Conservation (phyloP, 371 early-diverging fungal species). For the Rhizopus delemar region DNA sequence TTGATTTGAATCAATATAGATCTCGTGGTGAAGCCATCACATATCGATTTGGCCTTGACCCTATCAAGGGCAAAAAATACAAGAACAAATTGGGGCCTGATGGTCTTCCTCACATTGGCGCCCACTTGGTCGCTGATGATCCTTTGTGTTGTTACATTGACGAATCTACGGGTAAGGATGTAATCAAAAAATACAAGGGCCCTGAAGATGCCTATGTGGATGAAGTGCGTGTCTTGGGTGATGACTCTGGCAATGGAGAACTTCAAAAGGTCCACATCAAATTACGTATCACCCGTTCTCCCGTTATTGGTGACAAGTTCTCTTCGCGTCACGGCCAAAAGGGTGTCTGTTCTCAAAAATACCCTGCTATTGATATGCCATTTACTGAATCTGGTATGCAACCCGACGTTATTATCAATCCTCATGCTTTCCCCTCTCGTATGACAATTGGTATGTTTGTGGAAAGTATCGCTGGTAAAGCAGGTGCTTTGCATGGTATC, state of each 20-base stretch:
- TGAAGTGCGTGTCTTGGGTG: conserved; percentile 81
- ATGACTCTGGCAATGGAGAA: conserved; percentile 62
- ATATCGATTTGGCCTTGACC: conserved; percentile 79
- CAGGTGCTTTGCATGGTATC: conserved; percentile 93
- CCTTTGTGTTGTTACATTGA: conserved; percentile 85
- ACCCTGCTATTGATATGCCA: conserved; percentile 98
- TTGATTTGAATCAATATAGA: conserved; percentile 78
- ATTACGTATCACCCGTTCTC: conserved; percentile 92
- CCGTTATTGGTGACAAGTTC: conserved; percentile 99
- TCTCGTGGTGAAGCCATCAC: conserved; percentile 70
- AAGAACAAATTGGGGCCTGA: conserved; percentile 71
- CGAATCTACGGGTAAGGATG: conserved; percentile 75
- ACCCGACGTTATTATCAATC: conserved; percentile 99
- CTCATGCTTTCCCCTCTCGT: conserved; percentile 99
- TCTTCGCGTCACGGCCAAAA: conserved; percentile 99
- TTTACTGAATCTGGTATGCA: conserved; percentile 97
- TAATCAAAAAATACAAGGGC: conserved; percentile 86
- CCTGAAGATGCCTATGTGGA: conserved; percentile 89
- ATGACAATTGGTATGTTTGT: conserved; percentile 99
- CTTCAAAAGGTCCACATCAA: conserved; percentile 90
- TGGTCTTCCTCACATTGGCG: conserved; percentile 88
- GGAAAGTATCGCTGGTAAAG: conserved; percentile 98
- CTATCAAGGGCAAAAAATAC: conserved; percentile 45
- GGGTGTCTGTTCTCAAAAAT: conserved; percentile 98
- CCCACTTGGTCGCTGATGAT: conserved; percentile 74